Conservation (phyloP, 768 basidiomycete genomes). For the Hemileccinum impolitum region DNA sequence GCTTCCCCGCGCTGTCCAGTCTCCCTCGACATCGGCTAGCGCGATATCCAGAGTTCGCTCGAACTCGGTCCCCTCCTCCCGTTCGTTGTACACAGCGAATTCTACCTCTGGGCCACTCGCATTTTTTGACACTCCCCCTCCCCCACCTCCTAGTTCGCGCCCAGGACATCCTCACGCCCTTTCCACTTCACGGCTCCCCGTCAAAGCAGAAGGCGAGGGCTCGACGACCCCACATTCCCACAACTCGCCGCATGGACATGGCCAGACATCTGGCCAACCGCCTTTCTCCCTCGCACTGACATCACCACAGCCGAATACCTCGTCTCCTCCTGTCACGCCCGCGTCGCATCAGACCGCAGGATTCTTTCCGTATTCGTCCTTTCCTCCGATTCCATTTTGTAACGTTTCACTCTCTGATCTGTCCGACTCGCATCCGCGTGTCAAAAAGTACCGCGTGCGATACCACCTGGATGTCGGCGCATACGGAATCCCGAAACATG, state of each 20-base stretch:
- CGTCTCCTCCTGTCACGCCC: constrained; percentile 28
- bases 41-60: constrained; percentile 42
- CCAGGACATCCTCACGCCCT: constrained; percentile 39
- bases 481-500: constrained; percentile 77
- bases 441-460: constrained; percentile 33
- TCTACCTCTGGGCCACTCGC: constrained; percentile 30
- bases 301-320: constrained; percentile 36
- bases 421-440: constrained; percentile 27
- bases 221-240: constrained; percentile 32
- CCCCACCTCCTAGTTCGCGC: constrained; percentile 39
- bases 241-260: constrained; percentile 35
- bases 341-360: constrained; percentile 29
- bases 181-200: constrained; percentile 41
- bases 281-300: constrained; percentile 46
- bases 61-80: constrained; percentile 37
- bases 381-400: constrained; percentile 30
- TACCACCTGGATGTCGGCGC: constrained; percentile 73
- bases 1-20: constrained; percentile 34
- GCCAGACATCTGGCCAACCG: constrained; percentile 29
- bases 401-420: constrained; percentile 25
- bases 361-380: constrained; percentile 36
- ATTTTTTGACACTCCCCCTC: constrained; percentile 40
- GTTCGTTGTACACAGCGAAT: constrained; percentile 41
- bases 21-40: constrained; percentile 27
- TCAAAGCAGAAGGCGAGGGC: constrained; percentile 45